These are phyloP conservation scores for Neonectria neomacrospora DNA, from an alignment of 2,329 filamentous ascomycete genomes.

Conservation along the genomic window DNA sequence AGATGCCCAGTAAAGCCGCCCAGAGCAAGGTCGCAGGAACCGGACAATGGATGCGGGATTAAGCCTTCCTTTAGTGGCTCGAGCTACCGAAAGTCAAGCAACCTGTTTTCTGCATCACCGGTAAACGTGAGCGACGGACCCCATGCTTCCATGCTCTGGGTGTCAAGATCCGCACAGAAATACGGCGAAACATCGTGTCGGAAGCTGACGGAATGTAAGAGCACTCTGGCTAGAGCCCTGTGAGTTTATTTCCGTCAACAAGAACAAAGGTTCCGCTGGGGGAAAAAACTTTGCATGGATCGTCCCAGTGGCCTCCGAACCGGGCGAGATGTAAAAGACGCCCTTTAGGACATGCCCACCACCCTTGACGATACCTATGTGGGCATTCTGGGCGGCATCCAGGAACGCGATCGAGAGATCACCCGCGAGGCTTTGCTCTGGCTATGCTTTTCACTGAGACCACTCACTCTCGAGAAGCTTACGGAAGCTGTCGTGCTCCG, in stretches of 20 bases:
- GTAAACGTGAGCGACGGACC: constrained; percentile 37
- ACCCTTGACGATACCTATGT: constrained; percentile 42
- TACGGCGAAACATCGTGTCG: constrained; percentile 33
- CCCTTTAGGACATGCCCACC: constrained; percentile 34
- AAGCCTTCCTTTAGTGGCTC: constrained; percentile 32
- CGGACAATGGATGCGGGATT: constrained; percentile 35
- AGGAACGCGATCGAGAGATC: constrained; percentile 35
- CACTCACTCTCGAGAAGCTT: constrained; percentile 39
- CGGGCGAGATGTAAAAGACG: constrained; percentile 37
- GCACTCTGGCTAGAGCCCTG: not conserved
- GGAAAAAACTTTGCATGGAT: constrained; percentile 44
- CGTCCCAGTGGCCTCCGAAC: constrained; percentile 36
- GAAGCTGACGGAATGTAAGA: constrained; percentile 42
- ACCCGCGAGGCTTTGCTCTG: constrained; percentile 42
- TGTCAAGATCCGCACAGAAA: constrained; percentile 35
- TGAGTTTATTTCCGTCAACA: not conserved
- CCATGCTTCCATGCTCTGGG: constrained; percentile 33
- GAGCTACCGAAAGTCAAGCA: constrained; percentile 14
- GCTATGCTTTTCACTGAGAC: constrained; percentile 43
- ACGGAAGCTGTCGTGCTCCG: constrained; percentile 44
- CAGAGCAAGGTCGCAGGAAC: constrained; percentile 35
- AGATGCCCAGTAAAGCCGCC: constrained; percentile 27
- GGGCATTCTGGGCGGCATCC: constrained; percentile 39
- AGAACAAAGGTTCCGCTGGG: constrained; percentile 43
- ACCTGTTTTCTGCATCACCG: constrained; percentile 41